Conservation (phyloP, 129 eudicot genomes). For the Apium graveolens region DNA sequence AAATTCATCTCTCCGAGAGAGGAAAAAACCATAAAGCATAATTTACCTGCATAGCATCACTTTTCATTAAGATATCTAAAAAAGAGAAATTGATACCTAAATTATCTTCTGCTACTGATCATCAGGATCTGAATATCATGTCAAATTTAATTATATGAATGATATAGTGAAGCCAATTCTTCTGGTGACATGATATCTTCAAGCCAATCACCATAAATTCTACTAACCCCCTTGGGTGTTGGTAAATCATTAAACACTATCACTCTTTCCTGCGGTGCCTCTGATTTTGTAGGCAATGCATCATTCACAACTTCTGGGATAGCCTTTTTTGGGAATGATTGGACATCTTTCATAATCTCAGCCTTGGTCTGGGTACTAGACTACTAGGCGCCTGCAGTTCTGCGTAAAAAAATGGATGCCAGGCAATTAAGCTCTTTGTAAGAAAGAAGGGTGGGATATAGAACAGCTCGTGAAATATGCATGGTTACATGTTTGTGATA, state of each 20-base stretch:
- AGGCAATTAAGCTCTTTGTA: background rate
- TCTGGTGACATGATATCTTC: constrained; percentile 20
- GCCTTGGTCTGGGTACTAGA: constrained; percentile 34
- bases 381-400: constrained; percentile 35
- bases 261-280: constrained; percentile 20
- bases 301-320: too few species aligned
- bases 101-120: too few species aligned
- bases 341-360: too few species aligned
- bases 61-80: too few species aligned
- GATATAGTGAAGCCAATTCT: too few species aligned
- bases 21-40: background rate
- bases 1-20: background rate
- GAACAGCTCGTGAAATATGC: background rate
- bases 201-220: constrained; percentile 74
- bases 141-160: too few species aligned
- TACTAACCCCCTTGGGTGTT: constrained; percentile 32
- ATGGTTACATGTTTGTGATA: background rate
- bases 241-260: constrained; percentile 14
- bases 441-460: background rate
- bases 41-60: background rate
- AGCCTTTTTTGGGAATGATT: too few species aligned
- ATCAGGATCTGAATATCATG: too few species aligned
- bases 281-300: constrained; percentile 12
- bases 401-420: constrained; percentile 12
- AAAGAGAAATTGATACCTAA: too few species aligned